Percentiles rank a stretch among this genome's conserved stretches.
phyloP scores from a whole-genome alignment of 345 rosid species.

The Gossypium bickii region DNA sequence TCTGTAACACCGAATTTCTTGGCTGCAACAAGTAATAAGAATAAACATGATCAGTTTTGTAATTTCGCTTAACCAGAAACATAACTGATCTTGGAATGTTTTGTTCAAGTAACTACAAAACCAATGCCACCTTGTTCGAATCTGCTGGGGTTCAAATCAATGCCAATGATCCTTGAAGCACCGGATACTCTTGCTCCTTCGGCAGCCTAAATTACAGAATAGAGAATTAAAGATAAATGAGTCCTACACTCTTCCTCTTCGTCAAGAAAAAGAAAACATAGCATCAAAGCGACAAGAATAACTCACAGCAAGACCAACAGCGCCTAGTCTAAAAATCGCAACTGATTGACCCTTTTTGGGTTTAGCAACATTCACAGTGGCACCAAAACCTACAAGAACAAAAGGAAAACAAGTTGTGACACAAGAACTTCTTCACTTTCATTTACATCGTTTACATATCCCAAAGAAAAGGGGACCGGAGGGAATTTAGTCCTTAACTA shows the following conservation, averaged over 20 bases:
- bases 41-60: background rate
- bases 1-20: conserved; percentile 63
- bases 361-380: conserved; percentile 73
- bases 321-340: conserved; percentile 67
- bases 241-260: too few species aligned
- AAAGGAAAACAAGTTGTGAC: background rate
- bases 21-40: conserved; percentile 36
- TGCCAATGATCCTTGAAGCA: conserved; percentile 70
- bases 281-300: background rate
- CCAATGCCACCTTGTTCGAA: conserved; percentile 38
- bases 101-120: background rate
- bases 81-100: background rate
- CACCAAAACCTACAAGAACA: conserved; percentile 49
- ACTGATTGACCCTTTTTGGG: conserved; percentile 61
- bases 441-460: background rate
- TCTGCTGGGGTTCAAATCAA: conserved; percentile 60
- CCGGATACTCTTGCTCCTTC: conserved; percentile 78
- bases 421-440: background rate
- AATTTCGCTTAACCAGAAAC: background rate
- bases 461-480: background rate
- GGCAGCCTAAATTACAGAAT: conserved; percentile 40
- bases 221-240: background rate
- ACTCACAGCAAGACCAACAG: conserved; percentile 71
- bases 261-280: background rate
- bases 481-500: background rate